Evolutionary conservation across 305 asterid genomes (phyloP), one percentile per base, ranked within the genome.

Genomic region (Salvia sclarea): DNA sequence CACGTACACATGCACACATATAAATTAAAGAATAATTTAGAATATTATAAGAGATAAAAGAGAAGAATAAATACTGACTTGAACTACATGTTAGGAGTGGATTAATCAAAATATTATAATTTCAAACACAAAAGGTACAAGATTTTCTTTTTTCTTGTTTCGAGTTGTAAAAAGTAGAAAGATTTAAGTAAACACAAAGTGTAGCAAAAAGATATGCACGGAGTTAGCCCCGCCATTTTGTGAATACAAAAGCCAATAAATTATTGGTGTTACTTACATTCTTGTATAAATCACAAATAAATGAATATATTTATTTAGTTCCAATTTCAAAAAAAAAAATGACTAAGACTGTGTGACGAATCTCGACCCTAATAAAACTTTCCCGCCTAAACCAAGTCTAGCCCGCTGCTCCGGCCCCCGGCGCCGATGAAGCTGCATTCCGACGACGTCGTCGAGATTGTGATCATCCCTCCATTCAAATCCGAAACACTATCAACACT

Each of bases 401-500:
- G 35, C 18, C 70, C 76, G 20, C 57, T 7, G 16, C 30, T 12
- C 4, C 30, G 58, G 14, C 73, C 75, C 20, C 70, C 79, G 14
- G 61, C 82, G 9, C 73, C 79, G 13, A 45, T 53, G 71, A 82
- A 72, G 61, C 86, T 75, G 21, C 47, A 56, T 10, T 88, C 96
- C 61, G 97, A 90, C 31, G 96, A 81, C n/a, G n/a, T n/a, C n/a
- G n/a, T n/a, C n/a, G n/a, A n/a, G n/a, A n/a, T n/a, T n/a, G 82
- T 64, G 8, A 83, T 74, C 66, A 84, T 68, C 83, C 87, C 50
- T 1, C 79, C 97, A 69, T 93, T 88, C 82, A 86, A 78, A 75
- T 93, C 97, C 3, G 94, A 83, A 0, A 90, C 96, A 64, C 96
- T 90, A 33, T 93, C 97, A 0, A 90, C 96, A 64, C 96, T 90